Base-by-base conservation (phyloP, 2,329 filamentous ascomycete genomes). In the Talaromyces sp. region DNA sequence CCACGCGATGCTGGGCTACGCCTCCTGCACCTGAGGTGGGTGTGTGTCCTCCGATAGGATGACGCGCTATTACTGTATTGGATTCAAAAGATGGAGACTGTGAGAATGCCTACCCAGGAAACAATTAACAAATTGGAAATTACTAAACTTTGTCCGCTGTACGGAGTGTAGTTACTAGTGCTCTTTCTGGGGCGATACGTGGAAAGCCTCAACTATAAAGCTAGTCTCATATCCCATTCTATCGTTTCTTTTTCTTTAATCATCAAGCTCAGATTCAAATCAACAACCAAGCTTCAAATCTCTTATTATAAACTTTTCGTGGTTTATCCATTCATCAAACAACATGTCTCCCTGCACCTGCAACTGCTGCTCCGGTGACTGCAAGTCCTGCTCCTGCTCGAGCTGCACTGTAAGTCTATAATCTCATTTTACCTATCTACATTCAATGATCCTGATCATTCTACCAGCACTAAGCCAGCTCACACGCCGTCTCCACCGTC, bases 291-390 rank as follows among this genome's bases (percentile, higher is more conserved):
- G 11, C 35, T 46, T 24, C 39, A 50, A 35, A 56, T 49, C 47
- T 57, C 52, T 51, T 51, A 11, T 32, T 20, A 29, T 29, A 4
- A 22, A 41, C 24, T 46, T 46, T 40, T 19, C 33, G 57, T 47
- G 54, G 53, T 56, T 52, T 39, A 45, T 49, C 53, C 56, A 42
- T 47, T 47, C 42, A 52, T 47, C 60, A 59, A 59, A 60, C 66
- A 72, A 58, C 49, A 75, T 75, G 72, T 64, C 64, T 70, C 72
- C 72, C 66, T 75, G 71, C 66, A 44, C 52, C 45, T 75, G 73
- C 71, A 71, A 67, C 71, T 60, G 65, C 57, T 59, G 59, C 71
- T 59, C 65, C 58, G 69, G 70, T 58, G 56, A 69, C 50, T 75
- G 73, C 71, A 69, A 66, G 60, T 65, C 64, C 49, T 75, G 73